Evolutionary conservation across 2,329 filamentous ascomycete species (phyloP).

Genomic region (Nemania sp.): DNA sequence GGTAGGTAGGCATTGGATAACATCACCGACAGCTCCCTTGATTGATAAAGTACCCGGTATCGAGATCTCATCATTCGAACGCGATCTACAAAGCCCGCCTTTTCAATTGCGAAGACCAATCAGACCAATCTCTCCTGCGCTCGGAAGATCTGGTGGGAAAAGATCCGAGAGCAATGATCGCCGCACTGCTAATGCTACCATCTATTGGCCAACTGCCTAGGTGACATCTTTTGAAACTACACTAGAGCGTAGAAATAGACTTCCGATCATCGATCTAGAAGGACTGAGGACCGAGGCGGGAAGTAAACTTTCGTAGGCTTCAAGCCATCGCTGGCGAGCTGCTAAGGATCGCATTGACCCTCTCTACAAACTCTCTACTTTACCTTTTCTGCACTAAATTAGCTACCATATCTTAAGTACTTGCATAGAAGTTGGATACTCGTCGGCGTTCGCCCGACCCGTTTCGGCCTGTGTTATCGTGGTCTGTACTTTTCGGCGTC

Average conservation of each 20-base stretch:
- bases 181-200: not conserved
- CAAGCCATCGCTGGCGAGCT: no score
- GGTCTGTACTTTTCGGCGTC: not conserved
- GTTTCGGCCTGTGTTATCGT: no score
- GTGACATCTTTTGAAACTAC: not conserved
- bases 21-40: not conserved
- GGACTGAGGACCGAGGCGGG: no score
- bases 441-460: no score
- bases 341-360: no score
- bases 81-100: not conserved
- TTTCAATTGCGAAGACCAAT: not conserved
- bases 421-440: no score
- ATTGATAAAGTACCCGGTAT: conserved; percentile 13
- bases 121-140: not conserved
- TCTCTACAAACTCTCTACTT: no score
- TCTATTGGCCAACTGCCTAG: conserved; percentile 1
- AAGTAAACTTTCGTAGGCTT: no score
- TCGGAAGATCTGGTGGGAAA: conserved; percentile 2
- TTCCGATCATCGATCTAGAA: not conserved
- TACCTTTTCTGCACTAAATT: no score
- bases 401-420: no score
- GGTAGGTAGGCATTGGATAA: no score
- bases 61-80: conserved; percentile 14
- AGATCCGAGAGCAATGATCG: not conserved
- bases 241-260: not conserved